Percentiles rank a stretch among this genome's conserved stretches.
These are phyloP conservation scores for Fusarium buxicola DNA, from an alignment of 2,329 filamentous ascomycete species.

Conservation along the genomic window DNA sequence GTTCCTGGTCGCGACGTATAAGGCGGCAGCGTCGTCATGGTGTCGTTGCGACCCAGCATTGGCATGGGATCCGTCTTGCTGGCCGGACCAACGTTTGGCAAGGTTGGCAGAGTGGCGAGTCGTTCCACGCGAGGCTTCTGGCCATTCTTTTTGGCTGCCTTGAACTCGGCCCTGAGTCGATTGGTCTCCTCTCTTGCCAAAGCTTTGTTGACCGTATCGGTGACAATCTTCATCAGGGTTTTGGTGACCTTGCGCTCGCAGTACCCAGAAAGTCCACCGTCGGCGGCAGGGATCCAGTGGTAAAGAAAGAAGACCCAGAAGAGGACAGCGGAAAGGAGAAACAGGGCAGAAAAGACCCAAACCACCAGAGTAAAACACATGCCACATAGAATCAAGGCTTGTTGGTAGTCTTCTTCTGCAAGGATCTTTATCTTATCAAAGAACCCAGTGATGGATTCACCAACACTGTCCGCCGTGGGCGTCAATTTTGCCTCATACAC, in stretches of 20 bases:
- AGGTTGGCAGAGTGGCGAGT: conserved; percentile 75
- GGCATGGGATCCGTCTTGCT: conserved; percentile 67
- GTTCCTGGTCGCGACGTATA: conserved; percentile 72
- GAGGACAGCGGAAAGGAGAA: conserved; percentile 77
- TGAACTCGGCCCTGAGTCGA: conserved; percentile 63
- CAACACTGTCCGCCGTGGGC: conserved; percentile 61
- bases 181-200: conserved; percentile 80
- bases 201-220: conserved; percentile 87
- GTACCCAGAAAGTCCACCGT: conserved; percentile 85
- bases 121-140: conserved; percentile 63
- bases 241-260: conserved; percentile 93
- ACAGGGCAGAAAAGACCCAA: conserved; percentile 85
- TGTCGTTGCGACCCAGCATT: conserved; percentile 69
- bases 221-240: conserved; percentile 85
- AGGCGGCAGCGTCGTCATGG: conserved; percentile 69
- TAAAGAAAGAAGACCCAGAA: conserved; percentile 92
- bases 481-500: conserved; percentile 83
- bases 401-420: conserved; percentile 77
- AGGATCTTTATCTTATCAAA: conserved; percentile 84
- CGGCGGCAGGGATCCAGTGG: conserved; percentile 86
- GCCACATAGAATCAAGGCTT: conserved; percentile 84
- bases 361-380: conserved; percentile 94
- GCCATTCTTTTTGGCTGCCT: conserved; percentile 64
- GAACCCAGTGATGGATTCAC: conserved; percentile 77
- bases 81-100: conserved; percentile 56